Conservation (phyloP, 208 protist species). For the Acanthamoeba healyi region DNA sequence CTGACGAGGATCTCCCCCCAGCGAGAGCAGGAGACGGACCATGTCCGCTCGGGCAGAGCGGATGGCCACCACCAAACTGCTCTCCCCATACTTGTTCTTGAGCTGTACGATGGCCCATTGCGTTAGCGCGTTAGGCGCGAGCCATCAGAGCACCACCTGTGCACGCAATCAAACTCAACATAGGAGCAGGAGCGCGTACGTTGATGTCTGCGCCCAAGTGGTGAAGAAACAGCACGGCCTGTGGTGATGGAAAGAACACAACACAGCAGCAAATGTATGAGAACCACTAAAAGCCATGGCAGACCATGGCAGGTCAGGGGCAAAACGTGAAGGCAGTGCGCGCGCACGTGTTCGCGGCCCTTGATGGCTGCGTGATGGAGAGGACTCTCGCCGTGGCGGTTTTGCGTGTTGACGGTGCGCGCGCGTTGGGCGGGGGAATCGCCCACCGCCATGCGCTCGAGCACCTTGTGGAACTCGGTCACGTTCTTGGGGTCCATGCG, state of each 20-base stretch:
- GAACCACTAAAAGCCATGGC: background rate
- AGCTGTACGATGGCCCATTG: background rate
- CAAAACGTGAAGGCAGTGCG: background rate
- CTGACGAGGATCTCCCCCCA: background rate
- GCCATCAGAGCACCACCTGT: too few species aligned
- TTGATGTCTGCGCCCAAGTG: conserved; percentile 58
- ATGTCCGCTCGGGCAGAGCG: conserved; percentile 37
- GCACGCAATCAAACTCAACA: background rate
- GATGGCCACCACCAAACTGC: conserved; percentile 41
- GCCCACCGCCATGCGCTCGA: conserved; percentile 61
- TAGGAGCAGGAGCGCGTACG: background rate
- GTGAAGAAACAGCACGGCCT: conserved; percentile 44
- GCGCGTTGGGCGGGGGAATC: conserved; percentile 37
- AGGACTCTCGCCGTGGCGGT: conserved; percentile 62
- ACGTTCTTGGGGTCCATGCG: conserved; percentile 67
- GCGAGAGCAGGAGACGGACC: conserved; percentile 43
- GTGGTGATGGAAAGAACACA: background rate
- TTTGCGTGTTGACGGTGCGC: conserved; percentile 64
- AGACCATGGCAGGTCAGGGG: background rate
- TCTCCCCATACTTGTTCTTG: conserved; percentile 52
- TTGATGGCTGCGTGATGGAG: conserved; percentile 67
- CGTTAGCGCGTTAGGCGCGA: background rate
- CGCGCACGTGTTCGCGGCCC: conserved; percentile 34
- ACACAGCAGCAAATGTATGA: too few species aligned
- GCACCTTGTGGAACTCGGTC: conserved; percentile 69